A percentile compares a stretch with the other conserved stretches of the same genome.
phyloP scores from a whole-genome alignment of 805 yeast genomes.

The Metschnikowia aberdeeniae region DNA sequence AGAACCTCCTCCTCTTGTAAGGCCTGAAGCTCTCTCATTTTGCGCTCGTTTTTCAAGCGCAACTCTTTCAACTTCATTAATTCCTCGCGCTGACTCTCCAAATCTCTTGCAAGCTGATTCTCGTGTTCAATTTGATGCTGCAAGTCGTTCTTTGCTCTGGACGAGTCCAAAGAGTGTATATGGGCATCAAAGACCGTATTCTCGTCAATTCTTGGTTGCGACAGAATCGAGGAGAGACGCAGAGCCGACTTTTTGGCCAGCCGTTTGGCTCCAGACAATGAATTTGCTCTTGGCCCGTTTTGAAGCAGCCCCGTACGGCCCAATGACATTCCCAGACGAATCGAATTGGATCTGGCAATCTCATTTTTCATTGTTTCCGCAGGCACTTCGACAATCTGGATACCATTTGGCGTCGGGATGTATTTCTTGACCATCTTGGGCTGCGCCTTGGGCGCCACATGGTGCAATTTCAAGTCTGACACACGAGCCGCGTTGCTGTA shows the following conservation, averaged over 20 bases:
- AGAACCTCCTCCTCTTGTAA: slow-evolving; percentile 14
- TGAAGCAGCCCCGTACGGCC: slow-evolving; percentile 21
- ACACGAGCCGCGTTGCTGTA: slow-evolving; percentile 31
- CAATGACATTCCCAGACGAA: slow-evolving; percentile 29
- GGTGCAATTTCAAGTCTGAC: slow-evolving; percentile 31
- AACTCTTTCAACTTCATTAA: slow-evolving; percentile 30
- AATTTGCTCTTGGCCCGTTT: slow-evolving; percentile 21
- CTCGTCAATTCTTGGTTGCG: slow-evolving; percentile 16
- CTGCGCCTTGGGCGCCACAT: slow-evolving; percentile 13
- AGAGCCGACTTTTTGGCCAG: slow-evolving; percentile 7
- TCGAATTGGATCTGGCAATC: slow-evolving; percentile 37
- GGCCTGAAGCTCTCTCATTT: slow-evolving; percentile 17
- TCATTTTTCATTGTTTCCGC: slow-evolving; percentile 37
- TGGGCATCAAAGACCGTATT: slow-evolving; percentile 23
- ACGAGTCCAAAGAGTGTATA: background rate
- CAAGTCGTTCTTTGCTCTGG: slow-evolving; percentile 20
- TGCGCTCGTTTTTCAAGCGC: slow-evolving; percentile 27
- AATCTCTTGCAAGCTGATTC: slow-evolving; percentile 31
- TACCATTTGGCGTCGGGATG: slow-evolving; percentile 70
- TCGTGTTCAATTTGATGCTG: slow-evolving; percentile 38
- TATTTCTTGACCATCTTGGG: slow-evolving; percentile 58
- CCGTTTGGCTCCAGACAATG: slow-evolving; percentile 17
- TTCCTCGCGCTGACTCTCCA: slow-evolving; percentile 36
- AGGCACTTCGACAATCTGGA: slow-evolving; percentile 67
- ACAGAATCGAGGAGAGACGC: slow-evolving; percentile 15